Conservation (phyloP, 2,329 filamentous ascomycete genomes). For the Pseudogymnoascus sp. region DNA sequence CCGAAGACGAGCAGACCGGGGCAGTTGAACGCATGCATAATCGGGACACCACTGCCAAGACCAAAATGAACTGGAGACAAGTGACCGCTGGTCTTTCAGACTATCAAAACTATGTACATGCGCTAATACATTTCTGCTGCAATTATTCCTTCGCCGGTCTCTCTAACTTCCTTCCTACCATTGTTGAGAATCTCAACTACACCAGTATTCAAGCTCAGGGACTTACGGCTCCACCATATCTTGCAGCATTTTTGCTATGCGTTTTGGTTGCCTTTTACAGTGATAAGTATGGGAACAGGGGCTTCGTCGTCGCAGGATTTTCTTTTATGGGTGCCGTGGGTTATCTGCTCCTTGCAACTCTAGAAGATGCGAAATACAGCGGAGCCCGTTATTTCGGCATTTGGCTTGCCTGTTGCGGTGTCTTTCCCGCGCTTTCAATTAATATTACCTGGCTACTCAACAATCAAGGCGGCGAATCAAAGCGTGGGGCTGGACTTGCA, state of each 20-base stretch:
- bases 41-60: constrained; percentile 24
- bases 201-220: constrained; percentile 34
- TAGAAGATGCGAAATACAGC: constrained; percentile 19
- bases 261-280: constrained; percentile 28
- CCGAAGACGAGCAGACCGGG: constrained; percentile 22
- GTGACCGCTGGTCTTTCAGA: constrained; percentile 30
- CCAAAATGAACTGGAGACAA: constrained; percentile 27
- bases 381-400: constrained; percentile 32
- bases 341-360: constrained; percentile 29
- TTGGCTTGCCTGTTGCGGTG: constrained; percentile 31
- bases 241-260: constrained; percentile 32
- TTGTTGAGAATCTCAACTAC: constrained; percentile 35
- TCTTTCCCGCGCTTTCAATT: constrained; percentile 27
- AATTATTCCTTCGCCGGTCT: constrained; percentile 34
- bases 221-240: constrained; percentile 35
- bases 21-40: constrained; percentile 20
- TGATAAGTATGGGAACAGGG: constrained; percentile 32
- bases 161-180: constrained; percentile 37
- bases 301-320: constrained; percentile 28
- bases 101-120: constrained; percentile 32
- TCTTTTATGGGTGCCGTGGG: constrained; percentile 26
- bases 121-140: constrained; percentile 34
- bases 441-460: constrained; percentile 29
- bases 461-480: constrained; percentile 28
- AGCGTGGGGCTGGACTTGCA: constrained; percentile 24